These are phyloP conservation scores for Pelomyxa schiedti DNA, from an alignment of 78 protist genomes.

Conservation along the genomic window DNA sequence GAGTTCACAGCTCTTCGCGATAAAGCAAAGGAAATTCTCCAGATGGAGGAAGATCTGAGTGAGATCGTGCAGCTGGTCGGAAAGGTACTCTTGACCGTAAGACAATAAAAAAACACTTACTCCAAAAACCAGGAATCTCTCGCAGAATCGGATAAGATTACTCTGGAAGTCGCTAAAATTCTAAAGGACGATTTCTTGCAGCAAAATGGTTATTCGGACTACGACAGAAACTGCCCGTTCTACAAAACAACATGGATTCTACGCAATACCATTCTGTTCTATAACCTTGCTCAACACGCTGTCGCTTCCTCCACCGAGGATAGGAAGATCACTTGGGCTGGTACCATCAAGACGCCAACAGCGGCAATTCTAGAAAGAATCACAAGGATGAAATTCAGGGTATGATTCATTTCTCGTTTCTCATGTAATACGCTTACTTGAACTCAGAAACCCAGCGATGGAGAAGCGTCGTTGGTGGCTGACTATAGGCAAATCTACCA, in stretches of 20 bases:
- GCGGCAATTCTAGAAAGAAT: slow-evolving; percentile 28
- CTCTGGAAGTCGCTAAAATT: slow-evolving; percentile 90
- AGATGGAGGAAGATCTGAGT: slow-evolving; percentile 89
- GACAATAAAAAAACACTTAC: neutral
- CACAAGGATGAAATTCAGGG: slow-evolving; percentile 56
- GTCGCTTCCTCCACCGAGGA: slow-evolving; percentile 57
- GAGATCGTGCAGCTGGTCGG: slow-evolving; percentile 99
- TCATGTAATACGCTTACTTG: too few relatives aligned
- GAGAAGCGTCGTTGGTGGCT: slow-evolving; percentile 26
- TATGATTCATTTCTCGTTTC: too few relatives aligned
- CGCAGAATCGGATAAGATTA: slow-evolving; percentile 94
- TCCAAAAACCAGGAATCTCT: slow-evolving; percentile 82
- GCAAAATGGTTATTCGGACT: slow-evolving; percentile 86
- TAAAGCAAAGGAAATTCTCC: slow-evolving; percentile 76
- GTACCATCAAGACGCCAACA: slow-evolving; percentile 42
- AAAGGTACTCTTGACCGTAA: slow-evolving; percentile 13
- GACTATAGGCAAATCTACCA: slow-evolving; percentile 13
- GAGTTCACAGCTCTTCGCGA: slow-evolving; percentile 75
- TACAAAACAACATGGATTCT: slow-evolving; percentile 96
- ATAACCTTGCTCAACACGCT: slow-evolving; percentile 63
- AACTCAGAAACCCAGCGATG: slow-evolving; percentile 57
- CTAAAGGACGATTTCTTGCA: slow-evolving; percentile 97
- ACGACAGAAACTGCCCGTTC: slow-evolving; percentile 97
- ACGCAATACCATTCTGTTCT: slow-evolving; percentile 78
- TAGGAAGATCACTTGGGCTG: slow-evolving; percentile 59